Evolutionary conservation across 495 filamentous ascomycete genomes (phyloP), one percentile per base, ranked within the genome.

Genomic region (Penicillium argentinense): DNA sequence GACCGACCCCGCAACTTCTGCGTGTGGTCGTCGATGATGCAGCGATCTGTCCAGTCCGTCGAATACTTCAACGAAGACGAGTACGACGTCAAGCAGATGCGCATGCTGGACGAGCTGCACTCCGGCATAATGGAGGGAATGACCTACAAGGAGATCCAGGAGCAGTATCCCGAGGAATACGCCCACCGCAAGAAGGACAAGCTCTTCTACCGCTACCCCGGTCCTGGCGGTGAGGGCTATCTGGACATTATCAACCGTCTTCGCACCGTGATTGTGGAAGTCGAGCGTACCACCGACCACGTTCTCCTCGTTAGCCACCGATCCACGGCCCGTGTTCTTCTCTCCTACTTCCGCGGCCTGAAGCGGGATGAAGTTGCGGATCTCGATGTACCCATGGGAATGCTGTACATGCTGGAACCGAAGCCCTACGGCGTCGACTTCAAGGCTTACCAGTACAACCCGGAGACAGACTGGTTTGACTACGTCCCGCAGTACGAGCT

Each of bases 401-500:
- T 92, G 63, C 71, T 97, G 17, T 97, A 96, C 61, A 86, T 88
- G 58, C 81, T 98, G 39, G 92, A 98, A 63, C 93, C 93, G 48
- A 97, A 96, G 75, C 93, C 93, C 3, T 98, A 98, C 56, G 93
- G 93, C 0, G 91, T 96, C 45, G 93, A 95, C 37, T 97, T 97
- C 66, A 89, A 89, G 62, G 92, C 91, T 1, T 97, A 95, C 70
- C 77, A 80, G 38, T 97, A 96, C 70, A 88, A 97, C 58, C 72
- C 84, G 26, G 70, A 74, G 16, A 79, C 57, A 16, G 83, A 85
- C 39, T 88, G 83, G 82, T 98, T 98, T 55, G 83, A 95, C 47
- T 78, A 88, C 54, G 67, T 89, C 25, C 88, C 85, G 4, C 73
- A 88, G 44, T 96, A 89, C 63, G 77, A 86, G 66, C 73, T 91